phyloP scores from a whole-genome alignment of 805 yeast genomes.

The Pichia ethanolica region DNA sequence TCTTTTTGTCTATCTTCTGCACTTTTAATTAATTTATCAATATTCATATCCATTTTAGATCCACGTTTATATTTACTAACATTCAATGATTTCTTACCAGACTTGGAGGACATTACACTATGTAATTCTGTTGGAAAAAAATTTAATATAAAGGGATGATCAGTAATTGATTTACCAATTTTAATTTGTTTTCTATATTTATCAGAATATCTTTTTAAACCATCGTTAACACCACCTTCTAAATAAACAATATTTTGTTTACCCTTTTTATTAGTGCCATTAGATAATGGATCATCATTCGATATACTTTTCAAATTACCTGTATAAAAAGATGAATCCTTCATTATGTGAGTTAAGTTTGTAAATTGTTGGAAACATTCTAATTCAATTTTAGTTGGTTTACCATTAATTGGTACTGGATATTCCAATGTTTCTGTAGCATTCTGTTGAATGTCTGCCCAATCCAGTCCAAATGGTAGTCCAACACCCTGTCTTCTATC shows the following conservation, averaged over 20 bases:
- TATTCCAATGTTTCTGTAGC: slow-evolving; percentile 28
- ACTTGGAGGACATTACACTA: slow-evolving; percentile 49
- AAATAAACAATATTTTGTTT: slow-evolving; percentile 15
- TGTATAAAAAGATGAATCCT: slow-evolving; percentile 61
- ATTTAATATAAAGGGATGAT: slow-evolving; percentile 65
- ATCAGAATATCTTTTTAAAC: slow-evolving; percentile 78
- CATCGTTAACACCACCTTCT: slow-evolving; percentile 49
- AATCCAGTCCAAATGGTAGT: slow-evolving; percentile 70
- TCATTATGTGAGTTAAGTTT: slow-evolving; percentile 44
- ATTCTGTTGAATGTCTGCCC: slow-evolving; percentile 48
- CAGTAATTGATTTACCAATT: slow-evolving; percentile 64
- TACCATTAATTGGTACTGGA: slow-evolving; percentile 60
- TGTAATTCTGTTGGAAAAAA: slow-evolving; percentile 76
- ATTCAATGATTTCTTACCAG: slow-evolving; percentile 37
- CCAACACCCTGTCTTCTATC: slow-evolving; percentile 36
- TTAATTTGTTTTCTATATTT: slow-evolving; percentile 62
- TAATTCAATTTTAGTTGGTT: slow-evolving; percentile 43
- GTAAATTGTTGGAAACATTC: slow-evolving; percentile 47
- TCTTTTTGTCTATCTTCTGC: slow-evolving; percentile 26
- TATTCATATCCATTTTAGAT: slow-evolving; percentile 29
- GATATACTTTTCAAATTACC: slow-evolving; percentile 35
- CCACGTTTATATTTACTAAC: slow-evolving; percentile 31
- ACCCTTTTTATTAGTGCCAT: not conserved
- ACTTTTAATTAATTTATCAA: slow-evolving; percentile 21
- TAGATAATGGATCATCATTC: not conserved